A percentile compares a stretch with the other conserved stretches of the same genome.
These are phyloP conservation scores for Phylloporus arenicola DNA, from an alignment of 768 basidiomycete genomes.

Conservation along the genomic window DNA sequence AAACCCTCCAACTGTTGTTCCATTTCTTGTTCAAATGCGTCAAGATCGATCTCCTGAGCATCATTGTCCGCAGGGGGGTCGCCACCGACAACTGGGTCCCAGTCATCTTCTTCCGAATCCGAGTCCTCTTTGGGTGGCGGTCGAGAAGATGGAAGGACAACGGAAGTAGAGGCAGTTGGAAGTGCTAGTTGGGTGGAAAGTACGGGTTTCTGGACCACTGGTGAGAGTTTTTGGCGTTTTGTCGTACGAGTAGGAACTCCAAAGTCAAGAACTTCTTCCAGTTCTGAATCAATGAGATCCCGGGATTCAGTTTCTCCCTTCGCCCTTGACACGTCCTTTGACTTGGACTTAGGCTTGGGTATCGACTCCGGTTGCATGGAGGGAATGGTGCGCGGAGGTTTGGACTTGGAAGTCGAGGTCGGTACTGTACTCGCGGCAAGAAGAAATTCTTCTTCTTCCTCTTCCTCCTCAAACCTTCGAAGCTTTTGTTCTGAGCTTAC, in stretches of 20 bases:
- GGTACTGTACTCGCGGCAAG: constrained; percentile 16
- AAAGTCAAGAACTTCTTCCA: constrained; percentile 46
- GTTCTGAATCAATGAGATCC: constrained; percentile 25
- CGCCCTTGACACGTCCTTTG: constrained; percentile 18
- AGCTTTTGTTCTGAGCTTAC: constrained; percentile 23
- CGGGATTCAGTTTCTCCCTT: constrained; percentile 18
- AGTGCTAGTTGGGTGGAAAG: constrained; percentile 33
- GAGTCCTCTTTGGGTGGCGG: constrained; percentile 29
- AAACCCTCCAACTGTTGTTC: constrained; percentile 34
- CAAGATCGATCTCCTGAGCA: constrained; percentile 32
- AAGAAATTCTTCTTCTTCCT: constrained; percentile 32
- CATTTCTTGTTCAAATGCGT: constrained; percentile 34
- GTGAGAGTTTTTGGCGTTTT: constrained; percentile 29
- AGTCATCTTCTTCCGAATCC: constrained; percentile 47
- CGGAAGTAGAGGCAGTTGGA: constrained; percentile 30
- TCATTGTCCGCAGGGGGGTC: constrained; percentile 25
- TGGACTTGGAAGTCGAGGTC: constrained; percentile 29
- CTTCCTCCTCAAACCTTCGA: constrained; percentile 24
- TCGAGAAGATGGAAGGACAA: constrained; percentile 28
- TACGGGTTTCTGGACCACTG: constrained; percentile 16
- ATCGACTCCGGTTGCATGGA: constrained; percentile 20
- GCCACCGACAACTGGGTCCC: constrained; percentile 41
- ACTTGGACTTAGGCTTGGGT: constrained; percentile 25
- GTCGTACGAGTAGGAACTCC: constrained; percentile 39
- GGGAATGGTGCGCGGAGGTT: constrained; percentile 21